Evolutionary conservation across 2,329 filamentous ascomycete genomes (phyloP).

Genomic region (Immersiporthe knoxdaviesiana): DNA sequence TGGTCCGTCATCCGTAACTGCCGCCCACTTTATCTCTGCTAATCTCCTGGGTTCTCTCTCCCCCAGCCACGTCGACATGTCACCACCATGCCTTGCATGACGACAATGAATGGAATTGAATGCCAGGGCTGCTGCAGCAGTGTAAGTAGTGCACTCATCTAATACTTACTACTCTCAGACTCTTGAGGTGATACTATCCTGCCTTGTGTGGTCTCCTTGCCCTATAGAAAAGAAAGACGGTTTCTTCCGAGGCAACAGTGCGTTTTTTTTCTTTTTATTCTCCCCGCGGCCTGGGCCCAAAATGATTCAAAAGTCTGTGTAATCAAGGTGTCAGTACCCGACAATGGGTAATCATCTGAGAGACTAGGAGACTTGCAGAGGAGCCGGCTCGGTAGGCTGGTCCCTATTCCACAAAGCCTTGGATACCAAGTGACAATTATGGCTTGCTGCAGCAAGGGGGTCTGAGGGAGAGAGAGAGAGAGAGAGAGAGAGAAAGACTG

Average conservation of each 20-base stretch:
- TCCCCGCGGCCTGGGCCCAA: too few species aligned
- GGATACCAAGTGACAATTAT: conserved; percentile 20
- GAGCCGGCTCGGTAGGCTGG: neutral
- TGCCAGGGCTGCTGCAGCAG: neutral
- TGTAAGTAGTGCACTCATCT: neutral
- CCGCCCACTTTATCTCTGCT: too few species aligned
- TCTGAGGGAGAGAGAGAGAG: too few species aligned
- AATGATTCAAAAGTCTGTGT: neutral
- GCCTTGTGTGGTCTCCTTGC: neutral
- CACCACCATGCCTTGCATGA: neutral
- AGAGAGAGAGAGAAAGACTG: too few species aligned
- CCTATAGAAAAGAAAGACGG: too few species aligned
- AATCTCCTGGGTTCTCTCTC: neutral
- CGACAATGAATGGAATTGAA: neutral
- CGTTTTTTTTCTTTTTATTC: conserved; percentile 5
- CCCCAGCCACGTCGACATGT: neutral
- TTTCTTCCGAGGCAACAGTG: conserved; percentile 3
- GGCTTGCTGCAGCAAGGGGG: conserved; percentile 18
- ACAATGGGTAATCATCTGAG: neutral
- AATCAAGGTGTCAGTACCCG: conserved; percentile 11
- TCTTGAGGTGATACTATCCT: neutral
- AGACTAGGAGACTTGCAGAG: neutral
- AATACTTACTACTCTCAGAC: neutral
- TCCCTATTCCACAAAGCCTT: neutral
- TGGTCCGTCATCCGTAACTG: too few species aligned